These are phyloP conservation scores for Coemansia sp. DNA, from an alignment of 192 early-diverging fungal species.

Conservation along the genomic window DNA sequence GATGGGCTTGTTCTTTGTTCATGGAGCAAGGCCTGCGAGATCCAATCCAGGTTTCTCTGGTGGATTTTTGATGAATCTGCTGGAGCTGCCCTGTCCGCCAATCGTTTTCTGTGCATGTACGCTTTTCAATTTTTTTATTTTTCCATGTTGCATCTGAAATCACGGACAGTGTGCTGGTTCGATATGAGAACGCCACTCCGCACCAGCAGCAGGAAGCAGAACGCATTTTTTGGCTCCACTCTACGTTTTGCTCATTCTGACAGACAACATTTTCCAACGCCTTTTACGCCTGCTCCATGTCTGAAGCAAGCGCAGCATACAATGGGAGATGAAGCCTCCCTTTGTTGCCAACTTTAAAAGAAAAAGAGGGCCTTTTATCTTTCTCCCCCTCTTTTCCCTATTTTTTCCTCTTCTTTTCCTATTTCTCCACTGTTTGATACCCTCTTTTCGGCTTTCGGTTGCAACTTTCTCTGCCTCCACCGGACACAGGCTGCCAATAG, in stretches of 20 bases:
- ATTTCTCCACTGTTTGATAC: not conserved
- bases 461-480: not conserved
- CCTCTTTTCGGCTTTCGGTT: not conserved
- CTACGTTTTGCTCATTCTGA: not conserved
- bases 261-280: not conserved
- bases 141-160: no score
- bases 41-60: no score
- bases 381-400: conserved; percentile 1
- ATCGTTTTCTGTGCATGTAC: conserved; percentile 9
- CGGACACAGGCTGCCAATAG: not conserved
- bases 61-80: not conserved
- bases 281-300: not conserved
- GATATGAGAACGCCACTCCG: not conserved
- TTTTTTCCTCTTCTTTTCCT: conserved; percentile 8
- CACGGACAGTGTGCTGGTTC: not conserved
- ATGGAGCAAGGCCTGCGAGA: not conserved
- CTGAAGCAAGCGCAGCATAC: not conserved
- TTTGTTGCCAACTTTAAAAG: not conserved
- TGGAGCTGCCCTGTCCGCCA: conserved; percentile 16
- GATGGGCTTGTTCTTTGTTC: not conserved
- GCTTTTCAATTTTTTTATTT: conserved; percentile 1
- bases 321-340: not conserved
- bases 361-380: not conserved
- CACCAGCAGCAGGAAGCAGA: not conserved
- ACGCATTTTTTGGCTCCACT: not conserved